A percentile compares a stretch with the other conserved stretches of the same genome.
These are phyloP conservation scores for Coelastrella sp. DNA, from an alignment of 139 green algal genomes.

Conservation along the genomic window DNA sequence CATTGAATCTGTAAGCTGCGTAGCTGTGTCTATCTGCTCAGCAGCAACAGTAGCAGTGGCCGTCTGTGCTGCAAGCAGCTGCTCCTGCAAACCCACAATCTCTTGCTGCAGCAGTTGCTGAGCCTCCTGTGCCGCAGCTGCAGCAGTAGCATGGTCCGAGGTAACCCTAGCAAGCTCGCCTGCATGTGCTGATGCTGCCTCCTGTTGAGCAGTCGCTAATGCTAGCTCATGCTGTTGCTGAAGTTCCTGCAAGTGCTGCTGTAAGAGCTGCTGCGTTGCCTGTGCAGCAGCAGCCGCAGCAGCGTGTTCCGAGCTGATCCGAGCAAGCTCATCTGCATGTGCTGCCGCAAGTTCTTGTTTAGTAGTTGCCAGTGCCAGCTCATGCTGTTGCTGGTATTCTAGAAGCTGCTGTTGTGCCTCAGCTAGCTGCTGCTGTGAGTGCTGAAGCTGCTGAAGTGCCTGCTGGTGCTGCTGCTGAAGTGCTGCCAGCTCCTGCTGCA, in stretches of 20 bases:
- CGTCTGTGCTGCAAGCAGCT: background rate
- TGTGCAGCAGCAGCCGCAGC: background rate
- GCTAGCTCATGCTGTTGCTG: too few relatives aligned
- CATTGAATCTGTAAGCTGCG: background rate
- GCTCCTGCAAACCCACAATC: background rate
- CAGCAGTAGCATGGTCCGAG: background rate
- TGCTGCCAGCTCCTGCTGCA: too few relatives aligned
- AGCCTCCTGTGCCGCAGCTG: background rate
- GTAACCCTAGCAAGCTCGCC: too few relatives aligned
- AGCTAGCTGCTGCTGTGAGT: background rate
- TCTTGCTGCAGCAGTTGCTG: background rate
- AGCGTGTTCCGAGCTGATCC: background rate
- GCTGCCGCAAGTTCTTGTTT: too few relatives aligned
- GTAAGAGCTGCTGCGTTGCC: background rate
- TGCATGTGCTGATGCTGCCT: too few relatives aligned
- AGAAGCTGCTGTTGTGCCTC: background rate
- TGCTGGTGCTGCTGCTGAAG: background rate
- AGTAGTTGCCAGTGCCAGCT: background rate
- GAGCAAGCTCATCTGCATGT: too few relatives aligned
- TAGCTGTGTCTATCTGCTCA: background rate
- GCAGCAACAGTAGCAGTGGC: background rate
- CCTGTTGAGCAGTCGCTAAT: too few relatives aligned
- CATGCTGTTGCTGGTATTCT: background rate
- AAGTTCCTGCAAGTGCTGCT: too few relatives aligned
- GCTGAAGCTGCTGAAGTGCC: background rate